Conservation (phyloP, 106 monocot species). For the Platanthera guangdongensis region DNA sequence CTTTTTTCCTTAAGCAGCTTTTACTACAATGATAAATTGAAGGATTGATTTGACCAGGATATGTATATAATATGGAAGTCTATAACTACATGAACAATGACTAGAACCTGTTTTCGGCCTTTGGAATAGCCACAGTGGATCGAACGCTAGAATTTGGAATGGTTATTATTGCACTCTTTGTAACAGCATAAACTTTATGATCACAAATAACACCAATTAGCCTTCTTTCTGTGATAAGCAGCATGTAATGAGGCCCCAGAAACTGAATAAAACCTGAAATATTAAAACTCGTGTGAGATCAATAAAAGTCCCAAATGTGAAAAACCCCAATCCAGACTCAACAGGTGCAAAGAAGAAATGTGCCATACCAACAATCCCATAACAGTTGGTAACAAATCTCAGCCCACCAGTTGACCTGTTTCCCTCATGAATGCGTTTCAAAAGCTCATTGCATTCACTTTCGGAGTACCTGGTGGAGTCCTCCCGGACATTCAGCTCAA, state of each 20-base stretch:
- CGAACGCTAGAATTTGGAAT: constrained; percentile 38
- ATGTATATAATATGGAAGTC: neutral
- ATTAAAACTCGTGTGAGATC: neutral
- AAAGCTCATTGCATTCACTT: constrained; percentile 46
- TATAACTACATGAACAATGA: neutral
- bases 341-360: neutral
- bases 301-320: neutral
- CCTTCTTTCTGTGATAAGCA: constrained; percentile 60
- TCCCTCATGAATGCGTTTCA: constrained; percentile 64
- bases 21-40: neutral
- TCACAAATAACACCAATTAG: constrained; percentile 63
- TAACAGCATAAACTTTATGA: constrained; percentile 57
- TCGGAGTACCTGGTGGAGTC: constrained; percentile 48
- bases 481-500: constrained; percentile 69
- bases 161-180: constrained; percentile 62
- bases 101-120: constrained; percentile 67
- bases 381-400: constrained; percentile 74
- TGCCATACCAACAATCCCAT: constrained; percentile 86
- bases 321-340: neutral
- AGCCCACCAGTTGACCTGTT: constrained; percentile 70
- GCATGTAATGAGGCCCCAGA: constrained; percentile 74
- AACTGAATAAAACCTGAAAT: constrained; percentile 71
- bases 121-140: constrained; percentile 41
- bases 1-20: neutral
- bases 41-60: neutral